Base-by-base conservation (phyloP, 768 basidiomycete genomes). In the Hypholoma sublateritium region DNA sequence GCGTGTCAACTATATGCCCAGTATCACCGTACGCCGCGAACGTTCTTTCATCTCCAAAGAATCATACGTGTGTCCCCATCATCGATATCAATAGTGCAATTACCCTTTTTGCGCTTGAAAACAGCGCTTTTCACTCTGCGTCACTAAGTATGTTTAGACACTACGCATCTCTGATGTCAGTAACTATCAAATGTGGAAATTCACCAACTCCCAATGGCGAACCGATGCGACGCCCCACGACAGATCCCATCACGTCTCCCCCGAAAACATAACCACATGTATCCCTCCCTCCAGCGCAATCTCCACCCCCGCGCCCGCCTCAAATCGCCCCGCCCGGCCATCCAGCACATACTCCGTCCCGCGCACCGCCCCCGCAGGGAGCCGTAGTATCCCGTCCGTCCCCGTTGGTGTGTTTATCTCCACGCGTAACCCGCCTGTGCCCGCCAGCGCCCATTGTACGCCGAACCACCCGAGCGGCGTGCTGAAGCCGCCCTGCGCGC, bases 391-490 rank as follows among this genome's bases (percentile, higher is more conserved):
- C 1, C 60, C 60, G 14, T 41, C 46, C 28, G 64, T 65, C 22
- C 62, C 64, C 42, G 28, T 24, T 16, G 64, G 64, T 8, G 64
- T 65, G 19, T 65, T 56, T 19, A 63, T 44, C 14, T 61, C 34
- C 50, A 65, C 37, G 7, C 13, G 24, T 3, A 62, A 39, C 3
- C 43, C 53, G 17, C 51, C 56, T 14, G 25, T 34, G n/a, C 34
- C 35, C 35, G 35, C 39, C 72, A 58, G 24, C 2, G 58, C 59
- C 83, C 83, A 85, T 35, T 68, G 65, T 2, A 74, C 81, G 7
- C 77, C 76, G 61, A 75, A 85, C 73, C 76, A 78, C 0, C 83
- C 83, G 1, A 84, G 69, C 0, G 74, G 67, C 1, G 83, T 84
- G 61, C 76, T 76, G 58, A 83, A 84, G 0, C 82, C 81, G 0